phyloP scores from a whole-genome alignment of 208 protist species.

The Crithidia brevicula region DNA sequence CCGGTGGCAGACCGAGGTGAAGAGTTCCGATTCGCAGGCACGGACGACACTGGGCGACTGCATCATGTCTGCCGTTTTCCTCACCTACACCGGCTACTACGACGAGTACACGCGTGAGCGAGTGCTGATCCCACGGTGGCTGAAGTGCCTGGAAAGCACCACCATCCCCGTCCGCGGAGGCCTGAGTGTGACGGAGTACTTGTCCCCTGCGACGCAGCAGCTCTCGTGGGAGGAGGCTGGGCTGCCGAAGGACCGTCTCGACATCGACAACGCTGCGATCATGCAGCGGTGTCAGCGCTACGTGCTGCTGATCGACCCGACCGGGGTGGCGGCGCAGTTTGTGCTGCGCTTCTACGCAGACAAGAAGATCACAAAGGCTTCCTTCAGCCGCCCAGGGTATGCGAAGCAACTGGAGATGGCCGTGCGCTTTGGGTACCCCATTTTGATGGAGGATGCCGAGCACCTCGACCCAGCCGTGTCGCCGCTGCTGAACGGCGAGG shows the following conservation, averaged over 20 bases:
- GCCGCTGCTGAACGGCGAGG: constrained; percentile 98
- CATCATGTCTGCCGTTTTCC: constrained; percentile 94
- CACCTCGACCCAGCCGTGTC: constrained; percentile 98
- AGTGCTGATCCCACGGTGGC: constrained; percentile 91
- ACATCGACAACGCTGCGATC: constrained; percentile 98
- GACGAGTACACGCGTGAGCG: constrained; percentile 93
- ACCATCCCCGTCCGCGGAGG: constrained; percentile 71
- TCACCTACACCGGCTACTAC: constrained; percentile 99
- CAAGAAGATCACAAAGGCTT: constrained; percentile 93
- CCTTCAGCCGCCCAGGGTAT: constrained; percentile 97
- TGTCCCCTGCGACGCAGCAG: constrained; percentile 92
- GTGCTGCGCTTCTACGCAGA: constrained; percentile 83
- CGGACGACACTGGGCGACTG: constrained; percentile 96
- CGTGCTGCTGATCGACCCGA: constrained; percentile 99
- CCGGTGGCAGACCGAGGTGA: constrained; percentile 94
- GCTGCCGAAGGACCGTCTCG: constrained; percentile 97
- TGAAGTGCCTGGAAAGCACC: constrained; percentile 55
- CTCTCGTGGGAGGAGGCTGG: constrained; percentile 94
- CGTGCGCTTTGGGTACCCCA: constrained; percentile 98
- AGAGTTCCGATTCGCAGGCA: constrained; percentile 87
- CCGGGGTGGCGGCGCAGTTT: constrained; percentile 96
- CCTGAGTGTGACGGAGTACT: constrained; percentile 90
- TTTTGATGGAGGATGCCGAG: constrained; percentile 99
- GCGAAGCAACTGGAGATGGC: constrained; percentile 98
- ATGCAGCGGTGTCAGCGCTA: constrained; percentile 94